Base-by-base conservation (phyloP, 257 asterid species). In the Schizonepeta tenuifolia region DNA sequence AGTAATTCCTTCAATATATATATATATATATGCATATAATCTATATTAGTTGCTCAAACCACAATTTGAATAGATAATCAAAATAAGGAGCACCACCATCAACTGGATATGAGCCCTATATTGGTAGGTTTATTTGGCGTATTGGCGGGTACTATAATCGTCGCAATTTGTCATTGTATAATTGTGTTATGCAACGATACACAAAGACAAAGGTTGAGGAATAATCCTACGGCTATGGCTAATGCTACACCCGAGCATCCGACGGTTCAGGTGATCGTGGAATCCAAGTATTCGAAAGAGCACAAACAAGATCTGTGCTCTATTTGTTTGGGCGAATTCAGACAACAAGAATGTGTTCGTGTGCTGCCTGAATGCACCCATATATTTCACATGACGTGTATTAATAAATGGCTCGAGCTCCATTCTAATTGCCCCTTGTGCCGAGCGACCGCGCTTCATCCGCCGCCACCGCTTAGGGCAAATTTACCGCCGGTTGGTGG, bases 391-490 rank as follows among this genome's bases (percentile, higher is more conserved):
- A 57, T 70, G 18, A 5, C 38, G 12, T 84, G 89, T 20, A 79
- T 84, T 8, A 67, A 77, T 43, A 82, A 38, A 65, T 91, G 97
- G 96, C 74, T 90, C 1, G 20, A 49, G n/a, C 71, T 69, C 20
- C 91, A 86, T 31, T 57, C 67, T 2, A 82, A 74, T 65, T 90
- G 91, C 54, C 96, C 95, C 0, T 72, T 88, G 62, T 86, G 95
- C 61, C 88, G 96, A 0, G 82, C 91, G 1, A 65, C 65, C 1
- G 41, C 83, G 0, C 7, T 80, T 20, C 79, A 71, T 69, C 71
- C 73, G 1, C 71, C 73, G 1, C 57, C 78, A 3, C 59, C 22
- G 17, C 38, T 58, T 20, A 10, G 14, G 21, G 58, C 31, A 3
- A 55, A 4, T 55, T 36, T 54, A 1, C 55, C 67, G 28, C 0